Percentiles rank a stretch among this genome's conserved stretches.
phyloP scores from a whole-genome alignment of 768 basidiomycete species.

The Myochromella boudieri region DNA sequence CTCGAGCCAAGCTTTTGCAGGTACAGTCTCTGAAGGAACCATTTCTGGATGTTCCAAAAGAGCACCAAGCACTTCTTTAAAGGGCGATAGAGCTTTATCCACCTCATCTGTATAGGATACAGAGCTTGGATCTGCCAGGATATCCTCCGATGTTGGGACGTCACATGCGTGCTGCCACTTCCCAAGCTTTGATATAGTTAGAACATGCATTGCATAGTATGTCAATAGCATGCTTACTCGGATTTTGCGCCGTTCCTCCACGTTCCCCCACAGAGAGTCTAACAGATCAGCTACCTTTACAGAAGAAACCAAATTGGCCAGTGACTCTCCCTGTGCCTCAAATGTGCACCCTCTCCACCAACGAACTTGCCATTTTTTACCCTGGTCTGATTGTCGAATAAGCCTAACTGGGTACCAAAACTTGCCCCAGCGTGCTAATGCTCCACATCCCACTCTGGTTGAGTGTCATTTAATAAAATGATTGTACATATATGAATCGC shows the following conservation, averaged over 20 bases:
- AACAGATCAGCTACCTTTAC: too few relatives aligned
- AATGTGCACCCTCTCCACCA: slow-evolving; percentile 12
- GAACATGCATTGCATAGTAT: too few relatives aligned
- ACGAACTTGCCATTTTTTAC: slow-evolving; percentile 15
- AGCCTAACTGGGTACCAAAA: slow-evolving; percentile 27
- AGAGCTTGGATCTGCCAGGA: slow-evolving; percentile 20
- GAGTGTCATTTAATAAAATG: too few relatives aligned
- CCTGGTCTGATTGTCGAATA: slow-evolving; percentile 7
- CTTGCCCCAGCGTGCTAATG: slow-evolving; percentile 11
- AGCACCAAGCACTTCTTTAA: slow-evolving; percentile 2
- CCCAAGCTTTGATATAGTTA: slow-evolving; percentile 20
- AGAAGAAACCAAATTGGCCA: too few relatives aligned
- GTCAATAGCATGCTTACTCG: too few relatives aligned
- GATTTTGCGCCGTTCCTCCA: too few relatives aligned
- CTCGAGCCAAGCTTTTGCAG: slow-evolving; percentile 19
- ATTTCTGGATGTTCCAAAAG: slow-evolving; percentile 10
- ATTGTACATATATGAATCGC: too few relatives aligned
- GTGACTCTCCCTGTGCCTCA: not conserved
- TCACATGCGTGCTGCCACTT: slow-evolving; percentile 24
- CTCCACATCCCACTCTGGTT: slow-evolving; percentile 21
- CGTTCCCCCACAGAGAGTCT: too few relatives aligned
- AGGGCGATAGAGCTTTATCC: slow-evolving; percentile 13
- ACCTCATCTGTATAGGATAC: slow-evolving; percentile 19
- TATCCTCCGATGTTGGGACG: slow-evolving; percentile 17
- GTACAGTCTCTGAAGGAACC: slow-evolving; percentile 6